Conservation (phyloP, 1,284 basidiomycete genomes). For the Ceratobasidium theobromae region DNA sequence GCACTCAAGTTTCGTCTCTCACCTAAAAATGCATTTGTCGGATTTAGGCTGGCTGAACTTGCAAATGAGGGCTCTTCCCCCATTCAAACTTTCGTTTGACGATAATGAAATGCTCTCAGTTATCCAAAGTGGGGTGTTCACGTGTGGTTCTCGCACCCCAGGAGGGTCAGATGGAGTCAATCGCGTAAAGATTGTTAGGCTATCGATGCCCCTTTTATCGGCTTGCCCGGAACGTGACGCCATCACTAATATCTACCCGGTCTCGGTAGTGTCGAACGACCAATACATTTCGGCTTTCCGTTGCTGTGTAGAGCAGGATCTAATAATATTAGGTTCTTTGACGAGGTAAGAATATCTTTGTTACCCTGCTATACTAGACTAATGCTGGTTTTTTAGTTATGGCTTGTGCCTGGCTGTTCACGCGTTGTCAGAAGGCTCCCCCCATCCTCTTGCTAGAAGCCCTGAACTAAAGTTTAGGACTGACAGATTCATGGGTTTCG, state of each 20-base stretch:
- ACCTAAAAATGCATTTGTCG: neutral
- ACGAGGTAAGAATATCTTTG: neutral
- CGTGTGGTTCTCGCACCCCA: conserved; percentile 11
- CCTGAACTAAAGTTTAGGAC: neutral
- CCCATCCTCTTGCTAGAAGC: conserved; percentile 12
- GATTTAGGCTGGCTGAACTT: conserved; percentile 18
- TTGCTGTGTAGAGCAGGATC: conserved; percentile 6
- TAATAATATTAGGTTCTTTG: conserved; percentile 6
- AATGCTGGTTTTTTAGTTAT: neutral
- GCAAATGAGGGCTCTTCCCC: neutral
- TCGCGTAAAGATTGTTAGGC: conserved; percentile 11
- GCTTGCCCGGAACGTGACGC: neutral
- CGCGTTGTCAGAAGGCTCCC: neutral
- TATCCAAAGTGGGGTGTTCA: conserved; percentile 21
- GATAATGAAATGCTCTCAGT: conserved; percentile 21
- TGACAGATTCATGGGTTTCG: conserved; percentile 11
- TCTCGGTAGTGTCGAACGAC: neutral
- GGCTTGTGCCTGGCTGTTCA: conserved; percentile 3
- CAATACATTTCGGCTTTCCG: conserved; percentile 16
- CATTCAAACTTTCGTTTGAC: conserved; percentile 14
- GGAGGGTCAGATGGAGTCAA: conserved; percentile 10
- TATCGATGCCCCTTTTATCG: neutral
- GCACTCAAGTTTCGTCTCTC: neutral
- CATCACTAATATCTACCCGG: neutral
- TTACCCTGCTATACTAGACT: neutral